Percentiles rank a stretch among this genome's conserved stretches.
phyloP scores from a whole-genome alignment of 768 basidiomycete species.

The Lactarius akahatsu region DNA sequence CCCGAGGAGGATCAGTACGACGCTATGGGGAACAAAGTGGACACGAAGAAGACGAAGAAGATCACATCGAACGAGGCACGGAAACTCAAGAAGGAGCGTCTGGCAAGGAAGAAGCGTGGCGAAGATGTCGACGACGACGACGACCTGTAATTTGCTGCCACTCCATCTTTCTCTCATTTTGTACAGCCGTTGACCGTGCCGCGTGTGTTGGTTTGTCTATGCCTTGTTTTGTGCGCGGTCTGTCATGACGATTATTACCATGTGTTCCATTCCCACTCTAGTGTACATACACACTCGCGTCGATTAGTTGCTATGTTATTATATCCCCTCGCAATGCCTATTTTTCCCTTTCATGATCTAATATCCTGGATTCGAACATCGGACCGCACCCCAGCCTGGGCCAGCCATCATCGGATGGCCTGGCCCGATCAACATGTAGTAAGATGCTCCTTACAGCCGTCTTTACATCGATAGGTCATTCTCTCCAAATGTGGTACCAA shows the following conservation, averaged over 20 bases:
- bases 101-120: slow-evolving; percentile 84
- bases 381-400: no score
- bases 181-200: slow-evolving; percentile 18
- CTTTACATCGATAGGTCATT: no score
- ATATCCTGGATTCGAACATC: no score
- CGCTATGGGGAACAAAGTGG: slow-evolving; percentile 98
- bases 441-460: no score
- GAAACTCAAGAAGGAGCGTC: slow-evolving; percentile 96
- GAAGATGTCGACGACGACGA: slow-evolving; percentile 68
- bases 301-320: slow-evolving; percentile 13
- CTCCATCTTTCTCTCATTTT: not conserved
- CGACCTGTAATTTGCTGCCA: slow-evolving; percentile 37
- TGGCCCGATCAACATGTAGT: no score
- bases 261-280: slow-evolving; percentile 4
- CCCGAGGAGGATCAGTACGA: slow-evolving; percentile 92
- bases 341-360: not conserved
- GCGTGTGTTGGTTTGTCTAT: slow-evolving; percentile 23
- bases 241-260: not conserved
- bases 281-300: slow-evolving; percentile 11
- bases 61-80: slow-evolving; percentile 77
- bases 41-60: slow-evolving; percentile 84
- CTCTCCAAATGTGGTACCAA: no score
- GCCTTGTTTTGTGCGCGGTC: slow-evolving; percentile 23
- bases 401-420: no score
- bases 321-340: slow-evolving; percentile 16